Percentiles rank a stretch among this genome's conserved stretches.
These are phyloP conservation scores for Ulmus americana DNA, from an alignment of 331 rosid species.

Conservation along the genomic window DNA sequence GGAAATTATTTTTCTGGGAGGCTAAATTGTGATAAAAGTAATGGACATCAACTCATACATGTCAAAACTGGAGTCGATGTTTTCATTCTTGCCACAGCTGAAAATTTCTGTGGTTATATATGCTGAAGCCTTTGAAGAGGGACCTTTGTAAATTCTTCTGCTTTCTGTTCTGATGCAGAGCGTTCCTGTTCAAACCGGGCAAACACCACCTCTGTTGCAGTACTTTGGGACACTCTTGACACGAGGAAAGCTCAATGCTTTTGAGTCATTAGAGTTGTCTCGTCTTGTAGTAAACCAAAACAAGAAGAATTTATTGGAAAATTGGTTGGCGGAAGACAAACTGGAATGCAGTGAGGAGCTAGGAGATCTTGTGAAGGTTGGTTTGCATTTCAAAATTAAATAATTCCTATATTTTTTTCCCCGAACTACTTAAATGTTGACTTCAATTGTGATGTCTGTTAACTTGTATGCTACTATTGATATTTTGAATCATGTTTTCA, in stretches of 20 bases:
- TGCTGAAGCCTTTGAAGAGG: conserved; percentile 2
- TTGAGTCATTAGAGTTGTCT: conserved; percentile 75
- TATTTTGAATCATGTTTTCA: conserved; percentile 16
- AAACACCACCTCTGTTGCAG: conserved; percentile 88
- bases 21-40: not conserved
- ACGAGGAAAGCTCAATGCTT: conserved; percentile 77
- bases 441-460: not conserved
- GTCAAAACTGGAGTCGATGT: not conserved
- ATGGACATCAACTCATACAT: not conserved
- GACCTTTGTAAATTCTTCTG: conserved; percentile 7
- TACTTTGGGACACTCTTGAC: conserved; percentile 82
- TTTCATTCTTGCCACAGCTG: not conserved
- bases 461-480: not conserved
- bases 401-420: not conserved
- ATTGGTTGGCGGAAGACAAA: conserved; percentile 91
- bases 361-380: conserved; percentile 91
- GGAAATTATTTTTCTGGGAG: not conserved
- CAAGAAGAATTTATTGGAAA: conserved; percentile 81
- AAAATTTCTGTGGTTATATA: not conserved
- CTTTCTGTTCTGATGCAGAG: conserved; percentile 43
- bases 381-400: conserved; percentile 18
- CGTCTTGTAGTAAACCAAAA: conserved; percentile 86
- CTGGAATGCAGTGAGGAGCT: conserved; percentile 89
- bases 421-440: not conserved
- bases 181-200: conserved; percentile 93